A percentile compares a stretch with the other conserved stretches of the same genome.
Conservation (phyloP, 352 stramenopile species). For the Phytophthora colocasiae region DNA sequence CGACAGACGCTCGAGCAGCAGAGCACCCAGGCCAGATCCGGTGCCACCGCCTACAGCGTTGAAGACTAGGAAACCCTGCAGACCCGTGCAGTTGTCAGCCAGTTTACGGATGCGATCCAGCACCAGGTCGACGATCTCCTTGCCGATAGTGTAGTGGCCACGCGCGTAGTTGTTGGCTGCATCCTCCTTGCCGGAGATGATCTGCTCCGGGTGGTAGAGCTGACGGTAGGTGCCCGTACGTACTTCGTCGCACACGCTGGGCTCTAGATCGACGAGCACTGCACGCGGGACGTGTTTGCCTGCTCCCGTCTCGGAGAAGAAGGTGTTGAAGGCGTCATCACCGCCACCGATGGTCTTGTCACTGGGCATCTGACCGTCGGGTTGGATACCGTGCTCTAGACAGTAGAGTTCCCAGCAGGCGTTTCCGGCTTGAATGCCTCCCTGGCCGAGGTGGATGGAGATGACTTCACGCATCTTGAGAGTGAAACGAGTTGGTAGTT, state of each 20-base stretch:
- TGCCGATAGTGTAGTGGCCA: constrained; percentile 94
- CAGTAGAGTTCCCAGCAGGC: constrained; percentile 95
- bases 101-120: constrained; percentile 98
- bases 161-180: constrained; percentile 93
- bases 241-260: constrained; percentile 98
- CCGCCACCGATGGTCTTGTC: constrained; percentile 27
- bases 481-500: neutral
- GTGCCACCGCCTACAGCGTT: constrained; percentile 98
- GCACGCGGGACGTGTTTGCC: constrained; percentile 98
- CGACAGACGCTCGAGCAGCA: constrained; percentile 96
- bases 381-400: constrained; percentile 94
- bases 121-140: constrained; percentile 98
- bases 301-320: constrained; percentile 93
- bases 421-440: constrained; percentile 86
- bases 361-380: constrained; percentile 72
- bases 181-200: constrained; percentile 99
- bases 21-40: constrained; percentile 96
- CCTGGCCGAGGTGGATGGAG: constrained; percentile 97
- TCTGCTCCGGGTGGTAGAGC: constrained; percentile 99
- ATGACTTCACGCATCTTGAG: constrained; percentile 29
- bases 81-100: constrained; percentile 96
- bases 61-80: constrained; percentile 99
- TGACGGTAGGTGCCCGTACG: constrained; percentile 96
- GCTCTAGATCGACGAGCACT: constrained; percentile 98
- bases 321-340: constrained; percentile 98